Conservation (phyloP, 495 filamentous ascomycete genomes). For the Aspergillus olivimuriae region DNA sequence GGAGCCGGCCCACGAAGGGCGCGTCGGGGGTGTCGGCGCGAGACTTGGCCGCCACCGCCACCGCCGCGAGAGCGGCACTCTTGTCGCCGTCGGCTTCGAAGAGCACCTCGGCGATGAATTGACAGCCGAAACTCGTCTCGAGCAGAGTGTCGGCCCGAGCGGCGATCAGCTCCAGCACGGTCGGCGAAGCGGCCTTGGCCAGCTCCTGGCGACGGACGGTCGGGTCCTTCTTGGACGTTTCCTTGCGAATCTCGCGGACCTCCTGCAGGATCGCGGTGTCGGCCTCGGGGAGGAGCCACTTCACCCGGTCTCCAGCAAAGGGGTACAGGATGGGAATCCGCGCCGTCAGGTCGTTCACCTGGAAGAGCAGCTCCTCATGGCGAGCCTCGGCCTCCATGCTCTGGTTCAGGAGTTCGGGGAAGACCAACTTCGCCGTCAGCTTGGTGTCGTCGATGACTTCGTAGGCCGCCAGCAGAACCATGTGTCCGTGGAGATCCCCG, state of each 20-base stretch:
- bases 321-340: slow-evolving; percentile 79
- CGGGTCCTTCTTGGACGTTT: slow-evolving; percentile 87
- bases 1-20: slow-evolving; percentile 70
- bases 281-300: slow-evolving; percentile 56
- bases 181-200: slow-evolving; percentile 46
- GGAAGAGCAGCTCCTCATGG: slow-evolving; percentile 53
- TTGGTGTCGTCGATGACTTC: slow-evolving; percentile 94
- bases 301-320: slow-evolving; percentile 64
- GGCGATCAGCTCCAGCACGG: slow-evolving; percentile 64
- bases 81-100: slow-evolving; percentile 72
- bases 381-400: slow-evolving; percentile 48
- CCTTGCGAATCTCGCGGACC: slow-evolving; percentile 65
- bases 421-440: slow-evolving; percentile 74
- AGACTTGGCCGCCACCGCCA: slow-evolving; percentile 63
- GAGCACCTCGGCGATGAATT: slow-evolving; percentile 77
- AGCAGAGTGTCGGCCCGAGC: slow-evolving; percentile 60
- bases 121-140: slow-evolving; percentile 72
- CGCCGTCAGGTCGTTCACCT: slow-evolving; percentile 63
- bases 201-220: slow-evolving; percentile 69
- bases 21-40: slow-evolving; percentile 51
- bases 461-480: slow-evolving; percentile 74
- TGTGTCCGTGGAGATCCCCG: slow-evolving; percentile 69
- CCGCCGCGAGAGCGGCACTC: slow-evolving; percentile 56
- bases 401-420: slow-evolving; percentile 73
- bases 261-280: slow-evolving; percentile 64